These are phyloP conservation scores for Mychonastes homosphaera DNA, from an alignment of 139 green algal genomes.

Conservation along the genomic window DNA sequence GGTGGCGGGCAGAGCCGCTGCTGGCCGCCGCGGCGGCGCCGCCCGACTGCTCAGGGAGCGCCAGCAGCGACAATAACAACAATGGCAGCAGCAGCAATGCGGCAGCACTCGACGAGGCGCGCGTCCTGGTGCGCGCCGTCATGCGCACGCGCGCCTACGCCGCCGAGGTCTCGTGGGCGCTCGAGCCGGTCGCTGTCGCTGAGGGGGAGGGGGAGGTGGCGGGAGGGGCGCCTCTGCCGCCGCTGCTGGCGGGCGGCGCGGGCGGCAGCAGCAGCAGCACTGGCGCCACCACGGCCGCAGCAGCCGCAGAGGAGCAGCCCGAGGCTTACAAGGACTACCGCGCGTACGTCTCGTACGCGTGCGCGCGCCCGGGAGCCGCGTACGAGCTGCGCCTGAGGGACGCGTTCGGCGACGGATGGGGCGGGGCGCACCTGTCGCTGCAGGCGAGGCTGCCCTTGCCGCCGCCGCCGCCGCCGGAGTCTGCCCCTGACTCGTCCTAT, in stretches of 20 bases:
- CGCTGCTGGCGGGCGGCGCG: neutral
- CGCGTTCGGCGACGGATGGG: slow-evolving; percentile 28
- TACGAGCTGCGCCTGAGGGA: slow-evolving; percentile 27
- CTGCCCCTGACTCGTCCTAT: too few species aligned
- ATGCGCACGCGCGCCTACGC: slow-evolving; percentile 16
- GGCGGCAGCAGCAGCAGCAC: neutral
- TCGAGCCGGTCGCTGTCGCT: neutral
- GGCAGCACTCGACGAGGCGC: neutral
- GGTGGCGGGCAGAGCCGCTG: too few species aligned
- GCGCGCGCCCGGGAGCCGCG: slow-evolving; percentile 8
- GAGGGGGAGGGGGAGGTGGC: neutral
- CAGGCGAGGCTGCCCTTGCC: too few species aligned
- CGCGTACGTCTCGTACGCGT: slow-evolving; percentile 24
- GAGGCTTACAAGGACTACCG: slow-evolving; percentile 16
- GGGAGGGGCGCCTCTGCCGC: neutral
- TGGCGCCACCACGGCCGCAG: slow-evolving; percentile 1
- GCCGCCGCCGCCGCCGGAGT: too few species aligned
- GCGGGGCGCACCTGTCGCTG: neutral
- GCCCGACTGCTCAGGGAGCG: slow-evolving; percentile 6
- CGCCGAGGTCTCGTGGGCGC: slow-evolving; percentile 17
- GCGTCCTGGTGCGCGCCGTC: slow-evolving; percentile 7
- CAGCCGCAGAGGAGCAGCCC: neutral
- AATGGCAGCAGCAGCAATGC: neutral
- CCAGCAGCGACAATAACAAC: neutral
- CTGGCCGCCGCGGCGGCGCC: too few species aligned